Conservation (phyloP, 345 rosid genomes). For the Geranium rotundifolium region DNA sequence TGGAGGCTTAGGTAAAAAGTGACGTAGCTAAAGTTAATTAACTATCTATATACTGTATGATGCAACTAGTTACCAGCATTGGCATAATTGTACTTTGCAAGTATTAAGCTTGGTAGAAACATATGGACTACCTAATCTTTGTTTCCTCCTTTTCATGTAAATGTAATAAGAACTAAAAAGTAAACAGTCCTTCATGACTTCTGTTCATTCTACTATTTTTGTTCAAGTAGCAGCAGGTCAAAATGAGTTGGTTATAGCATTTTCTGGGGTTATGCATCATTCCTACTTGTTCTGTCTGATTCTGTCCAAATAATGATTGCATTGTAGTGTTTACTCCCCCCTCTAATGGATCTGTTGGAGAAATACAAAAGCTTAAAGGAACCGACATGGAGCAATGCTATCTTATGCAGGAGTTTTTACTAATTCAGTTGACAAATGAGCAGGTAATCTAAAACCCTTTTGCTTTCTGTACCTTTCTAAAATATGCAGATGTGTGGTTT, state of each 20-base stretch:
- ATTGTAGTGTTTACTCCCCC: slow-evolving; percentile 29
- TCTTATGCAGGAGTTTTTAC: slow-evolving; percentile 66
- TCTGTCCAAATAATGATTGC: slow-evolving; percentile 2
- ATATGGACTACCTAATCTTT: too few species aligned
- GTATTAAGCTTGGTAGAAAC: too few species aligned
- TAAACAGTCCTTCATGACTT: too few species aligned
- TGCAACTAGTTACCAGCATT: too few species aligned
- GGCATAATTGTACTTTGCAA: too few species aligned
- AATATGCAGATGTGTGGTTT: background rate
- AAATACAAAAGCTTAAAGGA: slow-evolving; percentile 29
- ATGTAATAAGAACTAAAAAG: too few species aligned
- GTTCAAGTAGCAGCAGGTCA: too few species aligned
- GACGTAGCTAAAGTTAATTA: background rate
- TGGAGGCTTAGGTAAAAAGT: slow-evolving; percentile 42
- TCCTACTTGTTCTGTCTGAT: background rate
- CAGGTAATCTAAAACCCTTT: slow-evolving; percentile 38
- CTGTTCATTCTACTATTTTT: too few species aligned
- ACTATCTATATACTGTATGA: background rate
- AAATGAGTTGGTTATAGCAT: too few species aligned
- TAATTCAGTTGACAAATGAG: slow-evolving; percentile 62
- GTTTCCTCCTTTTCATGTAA: too few species aligned
- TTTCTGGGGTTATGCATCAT: too few species aligned
- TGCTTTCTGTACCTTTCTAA: background rate
- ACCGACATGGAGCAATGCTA: slow-evolving; percentile 59
- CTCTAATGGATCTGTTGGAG: slow-evolving; percentile 46